Base-by-base conservation (phyloP, 495 filamentous ascomycete species). In the Extremus antarcticus region DNA sequence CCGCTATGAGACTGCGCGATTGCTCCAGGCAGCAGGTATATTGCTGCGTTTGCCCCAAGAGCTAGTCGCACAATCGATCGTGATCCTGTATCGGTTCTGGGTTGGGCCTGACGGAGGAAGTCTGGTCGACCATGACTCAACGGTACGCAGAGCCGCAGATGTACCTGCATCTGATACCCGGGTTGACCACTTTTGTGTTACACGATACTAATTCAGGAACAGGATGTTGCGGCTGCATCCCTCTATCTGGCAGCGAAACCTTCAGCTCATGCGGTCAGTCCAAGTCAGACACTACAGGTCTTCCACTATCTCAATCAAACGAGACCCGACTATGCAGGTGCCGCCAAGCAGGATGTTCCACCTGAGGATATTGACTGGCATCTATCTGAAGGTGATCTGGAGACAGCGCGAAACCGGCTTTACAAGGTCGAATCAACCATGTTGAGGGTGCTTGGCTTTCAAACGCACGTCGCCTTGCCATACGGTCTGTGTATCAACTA, bases 401-500 rank as follows among this genome's bases (percentile, higher is more conserved):
- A 83, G 21, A 53, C 74, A 41, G 76, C 77, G 51, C 83, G 82
- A 32, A 60, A 73, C 15, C 74, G 74, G 8, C 74, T 96, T 7
- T 73, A 95, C 16, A 67, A 76, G 20, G 75, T 80, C 38, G 92
- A 98, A 65, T 78, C 83, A 3, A 75, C 80, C 41, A 80, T 96
- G 22, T 76, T 96, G 0, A 81, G 82, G 53, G 74, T 81, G 0
- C 71, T 96, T 0, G 79, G 83, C 23, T 96, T 95, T 69, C 76
- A 91, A 62, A 87, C 84, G 7, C 86, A 92, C 62, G 83, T 90
- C 13, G 79, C 84, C 1, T 74, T 95, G 0, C 92, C 92, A 0
- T 88, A 97, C 61, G 79, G 86, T 0, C 76, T 96, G n/a, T 86
- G 84, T 29, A 76, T 97, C 50, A 97, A 90, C 3, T 98, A 97